Evolutionary conservation across 1,284 basidiomycete species (phyloP).

Genomic region (Taiwanofungus camphoratus): DNA sequence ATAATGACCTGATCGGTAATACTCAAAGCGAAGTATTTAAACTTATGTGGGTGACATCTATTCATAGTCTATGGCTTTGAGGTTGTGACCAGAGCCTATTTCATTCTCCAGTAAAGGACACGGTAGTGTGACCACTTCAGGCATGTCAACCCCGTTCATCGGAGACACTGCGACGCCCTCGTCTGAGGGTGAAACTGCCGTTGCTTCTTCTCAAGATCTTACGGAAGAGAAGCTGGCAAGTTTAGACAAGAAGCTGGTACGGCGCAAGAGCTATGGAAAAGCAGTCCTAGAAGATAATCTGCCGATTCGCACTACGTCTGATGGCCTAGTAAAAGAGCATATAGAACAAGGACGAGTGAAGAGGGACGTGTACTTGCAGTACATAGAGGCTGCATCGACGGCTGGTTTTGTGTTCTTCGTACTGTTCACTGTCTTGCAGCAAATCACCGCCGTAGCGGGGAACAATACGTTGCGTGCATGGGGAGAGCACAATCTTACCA

Average conservation of each 20-base stretch:
- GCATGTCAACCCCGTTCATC: constrained; percentile 49
- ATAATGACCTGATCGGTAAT: constrained; percentile 58
- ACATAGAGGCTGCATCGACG: constrained; percentile 77
- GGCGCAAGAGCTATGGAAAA: constrained; percentile 44
- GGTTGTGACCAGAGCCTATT: background rate
- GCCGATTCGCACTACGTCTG: constrained; percentile 33
- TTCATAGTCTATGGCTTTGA: background rate
- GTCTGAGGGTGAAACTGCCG: constrained; percentile 23
- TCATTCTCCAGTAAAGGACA: constrained; percentile 31
- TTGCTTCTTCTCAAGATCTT: constrained; percentile 19
- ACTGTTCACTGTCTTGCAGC: constrained; percentile 47
- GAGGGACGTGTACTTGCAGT: constrained; percentile 67
- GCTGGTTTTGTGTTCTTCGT: constrained; percentile 68
- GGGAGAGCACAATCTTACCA: constrained; percentile 71
- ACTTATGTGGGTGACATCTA: constrained; percentile 59
- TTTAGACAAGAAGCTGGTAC: constrained; percentile 42
- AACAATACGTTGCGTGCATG: constrained; percentile 75
- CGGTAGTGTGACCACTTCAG: constrained; percentile 42
- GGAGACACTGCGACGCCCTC: constrained; percentile 41
- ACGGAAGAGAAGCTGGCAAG: constrained; percentile 24
- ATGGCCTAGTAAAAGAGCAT: constrained; percentile 68
- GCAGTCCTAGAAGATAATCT: constrained; percentile 38
- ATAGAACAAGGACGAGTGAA: constrained; percentile 84
- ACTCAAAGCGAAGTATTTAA: constrained; percentile 69
- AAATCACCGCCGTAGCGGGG: constrained; percentile 49